Conservation (phyloP, 257 asterid genomes). For the Scutellaria galericulata region DNA sequence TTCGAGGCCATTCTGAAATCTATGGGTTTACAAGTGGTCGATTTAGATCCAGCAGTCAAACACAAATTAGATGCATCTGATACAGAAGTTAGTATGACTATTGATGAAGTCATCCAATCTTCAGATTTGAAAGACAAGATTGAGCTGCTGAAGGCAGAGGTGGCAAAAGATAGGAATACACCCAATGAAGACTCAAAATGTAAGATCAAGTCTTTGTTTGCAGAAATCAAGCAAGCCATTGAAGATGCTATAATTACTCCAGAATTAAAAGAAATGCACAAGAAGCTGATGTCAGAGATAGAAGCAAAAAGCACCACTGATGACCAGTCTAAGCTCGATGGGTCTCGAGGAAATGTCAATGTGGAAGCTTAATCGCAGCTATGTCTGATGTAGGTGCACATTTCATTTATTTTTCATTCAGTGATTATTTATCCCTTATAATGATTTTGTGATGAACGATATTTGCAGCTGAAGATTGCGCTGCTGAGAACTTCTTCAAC, state of each 20-base stretch:
- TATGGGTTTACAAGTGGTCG: constrained; percentile 48
- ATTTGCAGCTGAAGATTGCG: constrained; percentile 6
- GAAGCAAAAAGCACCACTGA: constrained; percentile 36
- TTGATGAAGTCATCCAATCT: constrained; percentile 55
- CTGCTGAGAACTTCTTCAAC: constrained; percentile 25
- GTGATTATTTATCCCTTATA: background rate
- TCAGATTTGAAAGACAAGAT: constrained; percentile 67
- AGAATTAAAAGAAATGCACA: constrained; percentile 59
- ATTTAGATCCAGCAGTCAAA: constrained; percentile 43
- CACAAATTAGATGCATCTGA: constrained; percentile 48
- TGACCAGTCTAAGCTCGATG: constrained; percentile 7
- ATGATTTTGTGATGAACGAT: background rate
- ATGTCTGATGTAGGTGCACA: constrained; percentile 43
- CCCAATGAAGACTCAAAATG: constrained; percentile 53
- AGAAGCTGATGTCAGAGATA: constrained; percentile 57
- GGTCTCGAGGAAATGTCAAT: constrained; percentile 41
- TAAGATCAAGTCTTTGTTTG: constrained; percentile 60
- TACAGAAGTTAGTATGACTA: constrained; percentile 47
- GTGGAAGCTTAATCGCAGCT: constrained; percentile 41
- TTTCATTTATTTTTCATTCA: background rate
- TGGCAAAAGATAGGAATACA: constrained; percentile 55
- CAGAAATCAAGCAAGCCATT: constrained; percentile 60
- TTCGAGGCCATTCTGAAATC: constrained; percentile 51
- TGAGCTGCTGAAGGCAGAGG: constrained; percentile 61
- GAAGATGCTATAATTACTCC: constrained; percentile 48